A percentile compares a stretch with the other conserved stretches of the same genome.
Conservation (phyloP, 2,329 filamentous ascomycete species). For the Rhinocladiella mackenziei region DNA sequence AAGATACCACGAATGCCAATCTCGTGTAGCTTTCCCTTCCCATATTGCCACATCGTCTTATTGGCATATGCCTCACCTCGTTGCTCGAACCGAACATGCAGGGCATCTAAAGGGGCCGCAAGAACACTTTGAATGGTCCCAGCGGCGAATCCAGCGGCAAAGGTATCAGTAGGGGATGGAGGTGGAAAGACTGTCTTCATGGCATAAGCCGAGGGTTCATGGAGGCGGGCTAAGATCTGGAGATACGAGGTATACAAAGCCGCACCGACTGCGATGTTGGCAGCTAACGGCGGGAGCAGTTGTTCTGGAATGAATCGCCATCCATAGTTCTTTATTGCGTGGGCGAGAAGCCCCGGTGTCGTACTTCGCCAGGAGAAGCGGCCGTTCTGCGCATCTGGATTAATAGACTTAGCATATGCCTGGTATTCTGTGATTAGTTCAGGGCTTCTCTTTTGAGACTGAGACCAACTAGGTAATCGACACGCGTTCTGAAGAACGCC, state of each 20-base stretch:
- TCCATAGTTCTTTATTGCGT: slow-evolving; percentile 58
- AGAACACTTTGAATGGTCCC: slow-evolving; percentile 59
- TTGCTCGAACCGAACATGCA: slow-evolving; percentile 59
- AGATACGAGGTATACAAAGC: slow-evolving; percentile 62
- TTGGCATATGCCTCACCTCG: slow-evolving; percentile 33
- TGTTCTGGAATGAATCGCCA: slow-evolving; percentile 64
- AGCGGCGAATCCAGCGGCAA: slow-evolving; percentile 57
- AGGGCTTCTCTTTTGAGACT: not conserved
- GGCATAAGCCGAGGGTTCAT: slow-evolving; percentile 55
- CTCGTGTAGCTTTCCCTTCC: slow-evolving; percentile 52
- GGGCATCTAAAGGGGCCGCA: slow-evolving; percentile 60
- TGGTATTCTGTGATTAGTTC: slow-evolving; percentile 30
- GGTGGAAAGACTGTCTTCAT: slow-evolving; percentile 59
- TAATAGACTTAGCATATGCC: slow-evolving; percentile 62
- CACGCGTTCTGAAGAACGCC: slow-evolving; percentile 83
- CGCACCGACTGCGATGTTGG: slow-evolving; percentile 60
- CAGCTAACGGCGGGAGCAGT: slow-evolving; percentile 59
- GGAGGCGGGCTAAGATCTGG: slow-evolving; percentile 54
- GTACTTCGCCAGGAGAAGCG: slow-evolving; percentile 57
- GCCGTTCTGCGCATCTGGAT: slow-evolving; percentile 49
- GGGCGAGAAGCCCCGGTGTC: slow-evolving; percentile 57
- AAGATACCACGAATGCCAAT: slow-evolving; percentile 61
- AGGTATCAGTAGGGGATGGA: slow-evolving; percentile 50
- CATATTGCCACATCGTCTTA: slow-evolving; percentile 64
- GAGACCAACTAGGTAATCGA: slow-evolving; percentile 62